These are phyloP conservation scores for Diplodia corticola DNA, from an alignment of 2,329 filamentous ascomycete genomes.

Conservation along the genomic window DNA sequence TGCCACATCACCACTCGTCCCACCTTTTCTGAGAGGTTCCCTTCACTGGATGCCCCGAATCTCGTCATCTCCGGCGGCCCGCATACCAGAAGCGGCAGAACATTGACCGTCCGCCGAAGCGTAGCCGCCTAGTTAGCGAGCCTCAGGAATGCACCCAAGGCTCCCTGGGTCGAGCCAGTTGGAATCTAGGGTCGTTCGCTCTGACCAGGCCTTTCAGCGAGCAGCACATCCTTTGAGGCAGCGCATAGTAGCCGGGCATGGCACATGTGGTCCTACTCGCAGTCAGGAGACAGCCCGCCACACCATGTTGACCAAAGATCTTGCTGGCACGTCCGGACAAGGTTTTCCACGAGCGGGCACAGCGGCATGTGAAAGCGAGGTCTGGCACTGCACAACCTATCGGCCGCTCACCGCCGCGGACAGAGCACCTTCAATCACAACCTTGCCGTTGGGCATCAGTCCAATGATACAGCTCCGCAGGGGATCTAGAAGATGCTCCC, in stretches of 20 bases:
- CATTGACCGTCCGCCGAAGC: not conserved
- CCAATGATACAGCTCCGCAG: not conserved
- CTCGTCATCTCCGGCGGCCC: not conserved
- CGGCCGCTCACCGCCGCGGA: not conserved
- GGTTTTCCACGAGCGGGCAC: not conserved
- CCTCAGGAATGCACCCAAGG: no score
- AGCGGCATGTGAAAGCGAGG: not conserved
- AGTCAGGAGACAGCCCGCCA: not conserved
- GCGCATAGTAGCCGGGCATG: not conserved
- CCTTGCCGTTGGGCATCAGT: not conserved
- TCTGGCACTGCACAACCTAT: not conserved
- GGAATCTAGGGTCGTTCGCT: not conserved
- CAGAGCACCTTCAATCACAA: not conserved
- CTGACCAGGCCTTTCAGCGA: not conserved
- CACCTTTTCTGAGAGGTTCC: not conserved
- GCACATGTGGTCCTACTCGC: not conserved
- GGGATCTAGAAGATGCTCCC: not conserved
- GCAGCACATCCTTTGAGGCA: not conserved
- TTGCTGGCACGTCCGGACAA: not conserved
- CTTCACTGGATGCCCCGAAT: not conserved
- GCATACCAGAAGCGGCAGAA: not conserved
- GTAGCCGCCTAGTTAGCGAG: not conserved
- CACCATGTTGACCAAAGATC: not conserved
- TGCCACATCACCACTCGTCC: not conserved
- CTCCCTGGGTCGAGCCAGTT: not conserved